Conservation (phyloP, 805 yeast species). For the Debaryomyces prosopidis region DNA sequence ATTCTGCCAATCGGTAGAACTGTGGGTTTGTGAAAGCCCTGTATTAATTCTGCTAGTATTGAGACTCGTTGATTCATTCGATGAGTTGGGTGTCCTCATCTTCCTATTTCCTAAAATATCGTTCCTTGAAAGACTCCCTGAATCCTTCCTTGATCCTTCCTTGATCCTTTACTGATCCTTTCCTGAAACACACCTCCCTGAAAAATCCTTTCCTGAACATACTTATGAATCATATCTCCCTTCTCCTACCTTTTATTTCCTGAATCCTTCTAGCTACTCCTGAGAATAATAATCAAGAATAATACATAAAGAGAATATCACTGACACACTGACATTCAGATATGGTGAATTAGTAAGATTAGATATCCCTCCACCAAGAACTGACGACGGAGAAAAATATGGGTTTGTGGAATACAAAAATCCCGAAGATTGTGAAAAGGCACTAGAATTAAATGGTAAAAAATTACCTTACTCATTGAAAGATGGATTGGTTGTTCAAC, state of each 20-base stretch:
- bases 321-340: slow-evolving; percentile 25
- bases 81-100: too few species aligned
- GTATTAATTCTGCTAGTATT: too few species aligned
- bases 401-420: slow-evolving; percentile 63
- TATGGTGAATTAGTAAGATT: slow-evolving; percentile 58
- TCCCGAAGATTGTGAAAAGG: slow-evolving; percentile 54
- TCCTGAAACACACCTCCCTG: too few species aligned
- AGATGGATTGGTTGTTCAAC: slow-evolving; percentile 52
- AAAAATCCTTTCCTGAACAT: neutral
- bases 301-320: slow-evolving; percentile 7
- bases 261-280: neutral
- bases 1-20: too few species aligned
- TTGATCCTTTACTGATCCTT: too few species aligned
- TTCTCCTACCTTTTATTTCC: neutral
- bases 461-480: slow-evolving; percentile 52
- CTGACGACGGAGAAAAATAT: slow-evolving; percentile 57
- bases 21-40: too few species aligned
- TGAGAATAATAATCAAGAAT: neutral
- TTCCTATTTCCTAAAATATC: too few species aligned
- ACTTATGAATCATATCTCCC: slow-evolving; percentile 1
- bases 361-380: slow-evolving; percentile 63
- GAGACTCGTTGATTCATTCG: too few species aligned
- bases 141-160: too few species aligned
- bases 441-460: slow-evolving; percentile 46
- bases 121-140: too few species aligned